Evolutionary conservation across 176 grass and related monocot genomes (phyloP).

Genomic region (Pharus latifolius): DNA sequence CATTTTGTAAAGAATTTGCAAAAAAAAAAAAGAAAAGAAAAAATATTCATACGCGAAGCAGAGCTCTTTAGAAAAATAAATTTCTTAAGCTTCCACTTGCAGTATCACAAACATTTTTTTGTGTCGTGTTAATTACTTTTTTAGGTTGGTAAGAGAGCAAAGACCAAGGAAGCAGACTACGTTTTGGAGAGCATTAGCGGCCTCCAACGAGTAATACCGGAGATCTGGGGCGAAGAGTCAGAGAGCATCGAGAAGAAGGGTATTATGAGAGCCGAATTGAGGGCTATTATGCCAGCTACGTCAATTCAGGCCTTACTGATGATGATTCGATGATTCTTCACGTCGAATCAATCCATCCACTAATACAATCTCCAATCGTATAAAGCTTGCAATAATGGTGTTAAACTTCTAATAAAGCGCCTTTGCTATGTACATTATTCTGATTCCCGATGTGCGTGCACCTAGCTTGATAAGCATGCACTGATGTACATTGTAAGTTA

Average conservation of each 20-base stretch:
- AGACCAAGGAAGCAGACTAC: constrained; percentile 73
- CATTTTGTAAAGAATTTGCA: too few species aligned
- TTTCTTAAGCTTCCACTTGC: too few species aligned
- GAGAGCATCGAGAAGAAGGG: constrained; percentile 12
- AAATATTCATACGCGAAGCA: too few species aligned
- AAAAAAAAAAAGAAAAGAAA: too few species aligned
- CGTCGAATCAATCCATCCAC: neutral
- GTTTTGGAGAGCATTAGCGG: constrained; percentile 47
- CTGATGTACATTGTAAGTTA: neutral
- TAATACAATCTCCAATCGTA: too few species aligned
- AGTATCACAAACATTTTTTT: too few species aligned
- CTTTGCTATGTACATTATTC: constrained; percentile 6
- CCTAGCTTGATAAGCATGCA: neutral
- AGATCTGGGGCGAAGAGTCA: constrained; percentile 43
- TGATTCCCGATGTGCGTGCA: constrained; percentile 10
- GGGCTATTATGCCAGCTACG: constrained; percentile 41
- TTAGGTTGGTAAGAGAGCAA: constrained; percentile 71
- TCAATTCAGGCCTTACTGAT: constrained; percentile 44
- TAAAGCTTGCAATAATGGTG: neutral
- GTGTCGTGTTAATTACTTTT: neutral
- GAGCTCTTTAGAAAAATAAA: too few species aligned
- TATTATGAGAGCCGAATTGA: constrained; percentile 50
- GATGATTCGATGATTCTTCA: neutral
- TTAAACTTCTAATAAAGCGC: constrained; percentile 15
- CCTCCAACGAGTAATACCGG: constrained; percentile 51